Percentiles rank a stretch among this genome's conserved stretches.
phyloP scores from a whole-genome alignment of 345 rosid genomes.

The Pistacia atlantica region DNA sequence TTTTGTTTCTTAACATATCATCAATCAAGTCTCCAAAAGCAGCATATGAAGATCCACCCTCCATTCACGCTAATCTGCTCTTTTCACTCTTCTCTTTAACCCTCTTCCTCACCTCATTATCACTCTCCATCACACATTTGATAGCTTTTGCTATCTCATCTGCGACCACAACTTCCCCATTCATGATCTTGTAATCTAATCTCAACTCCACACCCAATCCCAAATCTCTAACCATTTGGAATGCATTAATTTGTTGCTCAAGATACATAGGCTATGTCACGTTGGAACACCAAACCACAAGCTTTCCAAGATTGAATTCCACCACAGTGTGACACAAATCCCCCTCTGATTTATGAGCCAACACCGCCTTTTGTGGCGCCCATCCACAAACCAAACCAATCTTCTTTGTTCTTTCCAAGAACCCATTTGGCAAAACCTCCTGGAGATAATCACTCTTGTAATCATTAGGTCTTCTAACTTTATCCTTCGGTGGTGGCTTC shows the following conservation, averaged over 20 bases:
- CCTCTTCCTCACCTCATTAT: conserved; percentile 2
- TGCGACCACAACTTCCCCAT: background rate
- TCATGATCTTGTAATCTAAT: background rate
- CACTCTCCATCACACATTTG: conserved; percentile 28
- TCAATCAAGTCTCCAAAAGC: conserved; percentile 16
- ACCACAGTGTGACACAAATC: conserved; percentile 36
- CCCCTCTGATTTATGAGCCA: conserved; percentile 21
- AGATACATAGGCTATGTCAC: conserved; percentile 32
- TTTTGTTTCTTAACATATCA: background rate
- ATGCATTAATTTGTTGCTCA: conserved; percentile 43
- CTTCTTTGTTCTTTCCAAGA: conserved; percentile 8
- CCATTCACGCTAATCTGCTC: conserved; percentile 18
- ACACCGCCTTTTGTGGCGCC: conserved; percentile 29
- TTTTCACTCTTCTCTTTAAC: conserved; percentile 23
- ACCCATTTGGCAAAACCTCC: background rate
- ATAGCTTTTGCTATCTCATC: conserved; percentile 32
- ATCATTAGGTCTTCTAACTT: background rate
- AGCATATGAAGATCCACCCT: conserved; percentile 30
- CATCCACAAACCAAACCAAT: conserved; percentile 22
- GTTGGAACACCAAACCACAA: conserved; percentile 33
- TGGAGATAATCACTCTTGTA: background rate
- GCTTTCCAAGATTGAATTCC: conserved; percentile 45
- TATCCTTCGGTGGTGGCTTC: background rate
- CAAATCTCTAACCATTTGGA: conserved; percentile 25
- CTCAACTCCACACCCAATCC: conserved; percentile 22